phyloP scores from a whole-genome alignment of 495 filamentous ascomycete genomes.

The Tuber calosporum region DNA sequence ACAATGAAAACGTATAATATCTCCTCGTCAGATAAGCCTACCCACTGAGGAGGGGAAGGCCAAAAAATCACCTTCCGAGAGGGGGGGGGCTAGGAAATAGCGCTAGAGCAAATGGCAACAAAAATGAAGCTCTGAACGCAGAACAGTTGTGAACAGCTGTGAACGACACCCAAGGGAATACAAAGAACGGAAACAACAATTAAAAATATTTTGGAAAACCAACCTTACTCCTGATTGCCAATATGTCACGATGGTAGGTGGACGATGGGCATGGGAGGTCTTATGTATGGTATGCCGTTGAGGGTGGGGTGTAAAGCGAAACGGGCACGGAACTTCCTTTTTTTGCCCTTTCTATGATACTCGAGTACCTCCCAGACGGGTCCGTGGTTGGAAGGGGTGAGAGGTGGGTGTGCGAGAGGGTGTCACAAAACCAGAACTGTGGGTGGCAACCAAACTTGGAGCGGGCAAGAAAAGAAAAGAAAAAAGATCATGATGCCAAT shows the following conservation, averaged over 20 bases:
- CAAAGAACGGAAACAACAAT: background rate
- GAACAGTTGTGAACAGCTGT: conserved; percentile 18
- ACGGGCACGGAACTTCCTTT: background rate
- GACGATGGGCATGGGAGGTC: background rate
- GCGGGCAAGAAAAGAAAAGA: background rate
- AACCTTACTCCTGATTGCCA: conserved; percentile 3
- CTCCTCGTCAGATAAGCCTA: background rate
- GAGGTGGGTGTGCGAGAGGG: background rate
- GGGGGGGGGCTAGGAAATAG: conserved; percentile 19
- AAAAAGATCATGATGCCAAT: background rate
- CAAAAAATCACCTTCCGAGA: background rate
- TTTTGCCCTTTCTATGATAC: conserved; percentile 4
- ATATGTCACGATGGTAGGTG: background rate
- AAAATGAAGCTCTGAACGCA: conserved; percentile 12
- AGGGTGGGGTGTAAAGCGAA: background rate
- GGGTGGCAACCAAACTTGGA: background rate
- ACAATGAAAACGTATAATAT: background rate
- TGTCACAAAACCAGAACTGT: background rate
- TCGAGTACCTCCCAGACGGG: conserved; percentile 11
- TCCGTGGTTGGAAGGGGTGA: background rate
- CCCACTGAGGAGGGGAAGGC: background rate
- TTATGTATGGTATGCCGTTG: background rate
- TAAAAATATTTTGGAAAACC: background rate
- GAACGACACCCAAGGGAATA: background rate
- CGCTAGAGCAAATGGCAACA: conserved; percentile 7